Conservation (phyloP, 2,329 filamentous ascomycete species). For the Malbranchea zuffiana region DNA sequence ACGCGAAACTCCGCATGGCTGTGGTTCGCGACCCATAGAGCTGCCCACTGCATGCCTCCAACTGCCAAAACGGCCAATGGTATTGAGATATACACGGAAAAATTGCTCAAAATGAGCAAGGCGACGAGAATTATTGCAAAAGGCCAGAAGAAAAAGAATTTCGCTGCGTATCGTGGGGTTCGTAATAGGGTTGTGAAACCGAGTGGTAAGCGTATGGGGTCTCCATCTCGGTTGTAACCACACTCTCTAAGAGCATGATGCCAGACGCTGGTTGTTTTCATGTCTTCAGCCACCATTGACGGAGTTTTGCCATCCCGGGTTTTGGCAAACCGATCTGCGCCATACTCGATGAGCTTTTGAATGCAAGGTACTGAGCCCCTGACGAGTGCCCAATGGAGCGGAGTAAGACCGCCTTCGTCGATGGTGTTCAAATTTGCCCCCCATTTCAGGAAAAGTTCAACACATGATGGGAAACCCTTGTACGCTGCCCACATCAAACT, state of each 20-base stretch:
- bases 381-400: conserved; percentile 91
- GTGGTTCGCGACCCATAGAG: conserved; percentile 66
- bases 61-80: conserved; percentile 56
- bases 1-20: conserved; percentile 80
- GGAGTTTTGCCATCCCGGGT: conserved; percentile 87
- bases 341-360: conserved; percentile 90
- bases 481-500: conserved; percentile 98
- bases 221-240: conserved; percentile 71
- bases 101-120: conserved; percentile 59
- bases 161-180: conserved; percentile 64
- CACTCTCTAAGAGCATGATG: conserved; percentile 70
- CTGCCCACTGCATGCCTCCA: conserved; percentile 61
- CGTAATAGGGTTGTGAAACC: conserved; percentile 64
- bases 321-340: conserved; percentile 81
- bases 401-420: conserved; percentile 88
- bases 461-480: conserved; percentile 86
- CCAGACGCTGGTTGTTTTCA: conserved; percentile 77
- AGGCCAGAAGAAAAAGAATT: conserved; percentile 84
- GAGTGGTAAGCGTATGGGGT: conserved; percentile 57
- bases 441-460: conserved; percentile 88
- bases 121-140: conserved; percentile 63
- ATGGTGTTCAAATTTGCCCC: conserved; percentile 83
- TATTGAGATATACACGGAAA: conserved; percentile 65
- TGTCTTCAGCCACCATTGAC: conserved; percentile 70
- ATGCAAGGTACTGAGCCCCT: conserved; percentile 84